Percentiles rank a stretch among this genome's conserved stretches.
Evolutionary conservation across 2,329 filamentous ascomycete species (phyloP).

Genomic region (Chaetomiaceae sp.): DNA sequence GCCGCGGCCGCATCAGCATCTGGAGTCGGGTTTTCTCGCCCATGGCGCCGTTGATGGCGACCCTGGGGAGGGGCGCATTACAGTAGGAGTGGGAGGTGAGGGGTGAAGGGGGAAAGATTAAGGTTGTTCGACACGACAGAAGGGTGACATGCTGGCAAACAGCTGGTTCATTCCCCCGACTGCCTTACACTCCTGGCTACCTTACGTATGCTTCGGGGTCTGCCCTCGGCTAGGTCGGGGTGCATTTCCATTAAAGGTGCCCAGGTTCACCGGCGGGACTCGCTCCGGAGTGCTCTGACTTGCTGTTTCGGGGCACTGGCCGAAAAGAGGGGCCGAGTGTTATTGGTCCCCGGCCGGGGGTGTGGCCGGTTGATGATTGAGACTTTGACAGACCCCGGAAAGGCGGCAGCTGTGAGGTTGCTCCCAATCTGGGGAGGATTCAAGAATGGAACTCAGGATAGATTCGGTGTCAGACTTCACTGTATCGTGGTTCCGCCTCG

Average conservation of each 20-base stretch:
- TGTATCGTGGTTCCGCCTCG: background rate
- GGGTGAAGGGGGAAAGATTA: background rate
- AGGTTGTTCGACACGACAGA: too few relatives aligned
- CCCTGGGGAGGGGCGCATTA: conserved; percentile 4
- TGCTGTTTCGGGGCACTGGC: conserved; percentile 13
- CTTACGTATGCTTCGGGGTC: too few relatives aligned
- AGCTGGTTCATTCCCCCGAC: too few relatives aligned
- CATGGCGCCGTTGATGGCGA: background rate
- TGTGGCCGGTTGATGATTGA: background rate
- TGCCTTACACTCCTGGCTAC: too few relatives aligned
- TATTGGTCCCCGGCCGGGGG: background rate
- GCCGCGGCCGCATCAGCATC: conserved; percentile 18
- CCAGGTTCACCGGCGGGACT: conserved; percentile 20
- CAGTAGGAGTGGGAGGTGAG: background rate
- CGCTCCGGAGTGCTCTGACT: conserved; percentile 19
- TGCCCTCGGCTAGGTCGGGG: background rate
- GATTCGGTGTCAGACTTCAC: too few relatives aligned
- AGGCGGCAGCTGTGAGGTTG: background rate
- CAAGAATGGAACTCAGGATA: too few relatives aligned
- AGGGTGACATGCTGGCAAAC: too few relatives aligned
- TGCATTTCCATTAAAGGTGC: background rate
- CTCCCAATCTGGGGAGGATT: background rate
- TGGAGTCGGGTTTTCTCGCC: conserved; percentile 9
- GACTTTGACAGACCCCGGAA: background rate
- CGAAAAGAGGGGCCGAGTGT: conserved; percentile 8